Base-by-base conservation (phyloP, 2,329 filamentous ascomycete species). In the Talaromyces sp. region DNA sequence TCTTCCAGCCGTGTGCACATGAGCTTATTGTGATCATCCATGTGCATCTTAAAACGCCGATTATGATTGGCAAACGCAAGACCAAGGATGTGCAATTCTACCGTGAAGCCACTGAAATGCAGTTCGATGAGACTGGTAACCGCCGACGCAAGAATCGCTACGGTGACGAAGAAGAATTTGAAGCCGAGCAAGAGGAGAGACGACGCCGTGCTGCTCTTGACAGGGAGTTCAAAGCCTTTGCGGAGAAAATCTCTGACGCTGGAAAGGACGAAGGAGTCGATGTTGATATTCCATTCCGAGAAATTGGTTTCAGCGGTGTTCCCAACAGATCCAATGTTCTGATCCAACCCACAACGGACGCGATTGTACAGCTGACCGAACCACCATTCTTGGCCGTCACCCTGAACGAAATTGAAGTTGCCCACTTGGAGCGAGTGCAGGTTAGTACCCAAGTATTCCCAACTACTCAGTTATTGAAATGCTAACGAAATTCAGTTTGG, bases 41-140 rank as follows among this genome's bases (percentile, higher is more conserved):
- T 75, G 90, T 99, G 61, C 95, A 99, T 75, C 85, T 99, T 56
- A 97, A 96, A 79, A 96, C 97, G 64, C 95, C 95, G 2, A 98
- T 99, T 73, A 92, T 99, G 76, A 90, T 99, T 65, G 95, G 95
- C 64, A 98, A 96, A 83, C 96, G 96, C 81, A 99, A 99, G 85
- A 96, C 95, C 11, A 97, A 95, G 80, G 96, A 99, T 74, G 90
- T 99, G 1, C 96, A 99, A 70, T 99, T 99, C 78, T 97, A 97
- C 72, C 87, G 95, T 59, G 95, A 99, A 79, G 95, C 95, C 3
- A 98, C 95, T 0, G 95, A 99, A 68, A 98, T 99, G 75, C 92
- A 96, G 71, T 98, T 99, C 69, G 95, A 99, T 71, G 95, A 99
- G 79, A 99, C 95, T 55, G 96, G 95, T 67, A 99, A 98, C 78